A percentile compares a stretch with the other conserved stretches of the same genome.
These are phyloP conservation scores for Venturia nashicola DNA, from an alignment of 2,329 filamentous ascomycete species.

Conservation along the genomic window DNA sequence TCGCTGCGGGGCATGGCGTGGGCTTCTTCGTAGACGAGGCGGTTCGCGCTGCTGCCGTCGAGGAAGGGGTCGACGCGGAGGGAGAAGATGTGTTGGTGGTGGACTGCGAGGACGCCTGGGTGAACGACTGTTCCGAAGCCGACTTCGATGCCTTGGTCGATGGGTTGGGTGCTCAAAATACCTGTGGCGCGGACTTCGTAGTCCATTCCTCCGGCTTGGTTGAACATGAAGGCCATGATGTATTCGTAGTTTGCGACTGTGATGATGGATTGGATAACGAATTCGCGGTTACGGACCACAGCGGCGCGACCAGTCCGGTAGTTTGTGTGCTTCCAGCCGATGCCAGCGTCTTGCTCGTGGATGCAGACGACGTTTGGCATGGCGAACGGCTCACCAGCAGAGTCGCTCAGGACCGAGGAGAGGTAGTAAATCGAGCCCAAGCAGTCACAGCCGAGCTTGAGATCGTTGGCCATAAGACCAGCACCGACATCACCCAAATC, in stretches of 20 bases:
- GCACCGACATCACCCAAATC: conserved; percentile 56
- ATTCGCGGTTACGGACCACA: conserved; percentile 49
- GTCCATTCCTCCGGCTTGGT: conserved; percentile 54
- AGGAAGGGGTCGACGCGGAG: conserved; percentile 36
- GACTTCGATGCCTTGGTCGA: conserved; percentile 51
- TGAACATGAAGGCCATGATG: conserved; percentile 59
- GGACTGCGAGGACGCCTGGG: conserved; percentile 54
- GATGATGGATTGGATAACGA: conserved; percentile 58
- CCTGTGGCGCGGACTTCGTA: conserved; percentile 60
- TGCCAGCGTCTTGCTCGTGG: conserved; percentile 58
- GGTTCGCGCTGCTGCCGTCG: conserved; percentile 31
- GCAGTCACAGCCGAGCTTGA: conserved; percentile 59
- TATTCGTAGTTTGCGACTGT: conserved; percentile 65
- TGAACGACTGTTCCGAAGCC: conserved; percentile 58
- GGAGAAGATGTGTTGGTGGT: conserved; percentile 67
- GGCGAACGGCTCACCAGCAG: conserved; percentile 44
- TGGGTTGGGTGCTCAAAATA: conserved; percentile 54
- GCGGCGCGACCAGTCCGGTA: conserved; percentile 53
- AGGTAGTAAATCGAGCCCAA: conserved; percentile 59
- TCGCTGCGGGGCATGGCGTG: conserved; percentile 46
- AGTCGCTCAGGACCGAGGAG: conserved; percentile 43
- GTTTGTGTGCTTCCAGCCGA: conserved; percentile 62
- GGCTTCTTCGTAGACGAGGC: conserved; percentile 39
- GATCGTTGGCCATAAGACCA: conserved; percentile 56
- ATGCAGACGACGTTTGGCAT: conserved; percentile 59